phyloP scores from a whole-genome alignment of 352 stramenopile genomes.

The Globisporangium abappressorium region DNA sequence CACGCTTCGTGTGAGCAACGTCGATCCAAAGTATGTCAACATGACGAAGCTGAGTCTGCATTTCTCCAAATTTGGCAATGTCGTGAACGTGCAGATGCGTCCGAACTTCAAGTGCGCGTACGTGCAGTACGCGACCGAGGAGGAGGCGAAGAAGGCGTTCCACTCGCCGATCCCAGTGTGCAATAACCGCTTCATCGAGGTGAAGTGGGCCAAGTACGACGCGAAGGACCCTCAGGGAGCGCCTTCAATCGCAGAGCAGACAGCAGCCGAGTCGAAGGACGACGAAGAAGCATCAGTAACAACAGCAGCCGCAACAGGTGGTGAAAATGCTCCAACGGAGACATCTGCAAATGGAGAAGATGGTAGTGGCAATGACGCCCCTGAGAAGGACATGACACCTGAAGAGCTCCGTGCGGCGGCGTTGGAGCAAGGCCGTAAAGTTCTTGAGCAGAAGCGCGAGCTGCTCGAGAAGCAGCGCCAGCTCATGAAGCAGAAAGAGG shows the following conservation, averaged over 20 bases:
- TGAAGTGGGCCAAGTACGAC: conserved; percentile 86
- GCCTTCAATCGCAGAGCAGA: conserved; percentile 34
- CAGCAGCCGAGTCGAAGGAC: conserved; percentile 31
- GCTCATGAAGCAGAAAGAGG: conserved; percentile 83
- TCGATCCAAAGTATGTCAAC: conserved; percentile 87
- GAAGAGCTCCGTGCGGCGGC: conserved; percentile 71
- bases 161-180: conserved; percentile 85
- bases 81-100: conserved; percentile 89
- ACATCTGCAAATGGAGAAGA: conserved; percentile 17
- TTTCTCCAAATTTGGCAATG: conserved; percentile 87
- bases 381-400: conserved; percentile 63
- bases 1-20: conserved; percentile 81
- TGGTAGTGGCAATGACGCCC: conserved; percentile 18
- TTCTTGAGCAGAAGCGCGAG: conserved; percentile 86
- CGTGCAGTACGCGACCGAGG: conserved; percentile 82
- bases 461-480: conserved; percentile 80
- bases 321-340: background rate
- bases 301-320: background rate
- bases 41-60: conserved; percentile 87
- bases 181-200: conserved; percentile 89
- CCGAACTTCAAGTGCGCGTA: conserved; percentile 77
- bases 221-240: conserved; percentile 61
- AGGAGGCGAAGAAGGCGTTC: conserved; percentile 83
- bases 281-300: conserved; percentile 21
- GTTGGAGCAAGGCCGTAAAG: conserved; percentile 75